A percentile compares a stretch with the other conserved stretches of the same genome.
phyloP scores from a whole-genome alignment of 176 grass and related monocot species.

The Eragrostis curvula region DNA sequence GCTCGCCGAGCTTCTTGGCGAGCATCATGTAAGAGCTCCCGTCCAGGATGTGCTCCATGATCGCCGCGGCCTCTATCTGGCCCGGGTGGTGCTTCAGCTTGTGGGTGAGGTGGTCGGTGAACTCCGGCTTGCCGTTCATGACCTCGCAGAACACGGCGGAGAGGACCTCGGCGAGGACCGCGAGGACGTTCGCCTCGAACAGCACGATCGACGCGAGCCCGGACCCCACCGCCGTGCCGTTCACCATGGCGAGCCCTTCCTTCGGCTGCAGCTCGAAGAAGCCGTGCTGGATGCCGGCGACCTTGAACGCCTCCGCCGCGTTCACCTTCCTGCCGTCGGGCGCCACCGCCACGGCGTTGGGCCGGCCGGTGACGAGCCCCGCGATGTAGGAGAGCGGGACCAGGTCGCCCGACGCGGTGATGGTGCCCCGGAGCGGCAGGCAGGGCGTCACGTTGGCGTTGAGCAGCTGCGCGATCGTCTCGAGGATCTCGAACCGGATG shows the following conservation, averaged over 20 bases:
- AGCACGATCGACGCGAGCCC: constrained; percentile 80
- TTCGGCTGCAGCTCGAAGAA: constrained; percentile 89
- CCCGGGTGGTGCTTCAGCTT: constrained; percentile 94
- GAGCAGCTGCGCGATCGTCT: constrained; percentile 69
- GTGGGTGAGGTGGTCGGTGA: constrained; percentile 87
- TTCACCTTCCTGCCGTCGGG: constrained; percentile 40
- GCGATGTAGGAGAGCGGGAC: constrained; percentile 87
- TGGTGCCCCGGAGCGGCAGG: constrained; percentile 80
- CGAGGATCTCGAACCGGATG: constrained; percentile 85
- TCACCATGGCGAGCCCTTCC: constrained; percentile 88
- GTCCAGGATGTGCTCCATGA: constrained; percentile 89
- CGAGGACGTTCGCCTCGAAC: constrained; percentile 74
- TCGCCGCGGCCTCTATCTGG: constrained; percentile 87
- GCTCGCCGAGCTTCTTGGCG: constrained; percentile 69
- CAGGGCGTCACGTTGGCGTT: constrained; percentile 82
- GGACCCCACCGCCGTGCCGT: constrained; percentile 82
- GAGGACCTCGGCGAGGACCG: constrained; percentile 62
- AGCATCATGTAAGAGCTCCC: constrained; percentile 82
- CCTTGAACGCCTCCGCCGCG: constrained; percentile 59
- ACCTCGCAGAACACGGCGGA: constrained; percentile 89
- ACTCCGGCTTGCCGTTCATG: constrained; percentile 90
- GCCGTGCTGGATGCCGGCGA: constrained; percentile 53
- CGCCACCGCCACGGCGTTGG: constrained; percentile 51
- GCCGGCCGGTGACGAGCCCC: constrained; percentile 70
- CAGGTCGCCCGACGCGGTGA: constrained; percentile 80